phyloP scores from a whole-genome alignment of 306 rosid genomes.

The Citrullus mucosospermus region DNA sequence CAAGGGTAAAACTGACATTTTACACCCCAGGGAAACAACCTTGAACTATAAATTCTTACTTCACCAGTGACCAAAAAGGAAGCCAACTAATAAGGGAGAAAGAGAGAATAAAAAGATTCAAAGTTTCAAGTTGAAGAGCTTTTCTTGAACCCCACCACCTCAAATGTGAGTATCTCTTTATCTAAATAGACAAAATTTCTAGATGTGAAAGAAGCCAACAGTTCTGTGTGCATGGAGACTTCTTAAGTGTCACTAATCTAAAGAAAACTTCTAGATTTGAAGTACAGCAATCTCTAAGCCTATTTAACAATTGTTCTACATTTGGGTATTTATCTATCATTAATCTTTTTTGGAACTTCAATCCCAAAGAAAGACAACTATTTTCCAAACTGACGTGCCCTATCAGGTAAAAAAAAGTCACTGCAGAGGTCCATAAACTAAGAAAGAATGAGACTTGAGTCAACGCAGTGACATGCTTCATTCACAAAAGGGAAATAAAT shows the following conservation, averaged over 20 bases:
- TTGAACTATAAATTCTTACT: neutral
- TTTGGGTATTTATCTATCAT: neutral
- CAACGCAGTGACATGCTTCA: neutral
- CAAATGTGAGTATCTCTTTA: neutral
- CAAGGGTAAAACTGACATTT: neutral
- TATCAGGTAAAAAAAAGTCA: neutral
- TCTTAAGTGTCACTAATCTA: neutral
- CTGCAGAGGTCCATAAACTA: neutral
- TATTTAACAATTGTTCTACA: neutral
- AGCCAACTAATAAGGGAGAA: neutral
- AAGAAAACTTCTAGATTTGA: neutral
- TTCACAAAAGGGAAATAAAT: neutral
- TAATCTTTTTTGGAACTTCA: neutral
- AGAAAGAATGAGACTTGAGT: neutral
- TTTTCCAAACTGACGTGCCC: neutral
- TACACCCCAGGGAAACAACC: neutral
- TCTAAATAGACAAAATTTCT: neutral
- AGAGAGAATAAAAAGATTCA: neutral
- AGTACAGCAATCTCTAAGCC: neutral
- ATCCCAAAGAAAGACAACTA: neutral
- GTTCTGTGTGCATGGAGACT: neutral
- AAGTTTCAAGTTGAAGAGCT: neutral
- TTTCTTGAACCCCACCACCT: neutral
- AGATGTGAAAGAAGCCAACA: neutral
- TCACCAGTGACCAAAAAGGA: neutral